Base-by-base conservation (phyloP, 2,329 filamentous ascomycete species). In the Aspergillus fijiensis region DNA sequence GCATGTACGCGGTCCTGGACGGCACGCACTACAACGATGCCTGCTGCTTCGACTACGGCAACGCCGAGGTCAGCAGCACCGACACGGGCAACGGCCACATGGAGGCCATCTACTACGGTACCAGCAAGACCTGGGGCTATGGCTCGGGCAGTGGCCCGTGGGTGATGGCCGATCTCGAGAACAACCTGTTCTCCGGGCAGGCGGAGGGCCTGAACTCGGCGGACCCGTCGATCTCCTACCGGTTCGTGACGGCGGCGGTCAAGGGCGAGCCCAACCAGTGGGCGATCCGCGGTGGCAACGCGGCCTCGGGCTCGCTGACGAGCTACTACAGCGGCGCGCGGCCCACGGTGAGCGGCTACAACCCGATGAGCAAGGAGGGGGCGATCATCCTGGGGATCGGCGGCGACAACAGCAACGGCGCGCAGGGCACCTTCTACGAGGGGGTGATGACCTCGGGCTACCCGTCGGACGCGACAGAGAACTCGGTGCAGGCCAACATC, bases 161-260 rank as follows among this genome's bases (percentile, higher is more conserved):
- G 87, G 70, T 89, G 65, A 88, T 89, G 85, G 87, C 86, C 0
- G 87, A 89, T 72, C 80, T 89, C 0, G 87, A 89, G 70, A 88
- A 89, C 62, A 84, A 85, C 3, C 74, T 89, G 2, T 89, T 88
- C 75, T 86, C 86, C 0, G 86, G 86, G 14, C 10, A 55, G 0
- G 79, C 70, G 60, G 27, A 78, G 2, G 70, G 67, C 1, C 71
- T 81, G 56, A 88, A 88, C 69, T 52, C 79, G 1, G 80, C 59
- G 1, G 79, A 87, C 64, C 84, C 84, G 6, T 79, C 82, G 0
- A 76, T 87, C 59, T 76, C 77, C 1, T 73, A 76, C 60, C 82
- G 85, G 0, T 89, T 89, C 70, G 62, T 86, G 54, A 88, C 82
- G 4, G 78, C 85, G 0, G 67, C 80, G 2, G 60, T 88, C 58